phyloP scores from a whole-genome alignment of 2,329 filamentous ascomycete genomes.

The Ambrosiella beaveri region DNA sequence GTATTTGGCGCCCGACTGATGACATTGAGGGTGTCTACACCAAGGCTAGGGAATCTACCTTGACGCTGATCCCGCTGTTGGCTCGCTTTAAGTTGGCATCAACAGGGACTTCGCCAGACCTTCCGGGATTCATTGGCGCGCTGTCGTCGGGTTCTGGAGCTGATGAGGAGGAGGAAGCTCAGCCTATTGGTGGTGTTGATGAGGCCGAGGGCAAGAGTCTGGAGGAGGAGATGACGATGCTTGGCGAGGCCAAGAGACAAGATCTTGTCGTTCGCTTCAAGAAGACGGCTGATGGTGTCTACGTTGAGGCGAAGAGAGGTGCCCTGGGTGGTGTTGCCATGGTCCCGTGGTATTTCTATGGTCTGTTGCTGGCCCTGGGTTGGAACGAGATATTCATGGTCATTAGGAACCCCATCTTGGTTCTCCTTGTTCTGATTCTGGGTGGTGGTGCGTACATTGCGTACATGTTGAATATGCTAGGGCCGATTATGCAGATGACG shows the following conservation, averaged over 20 bases:
- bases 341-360: constrained; percentile 89
- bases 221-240: constrained; percentile 91
- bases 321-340: constrained; percentile 91
- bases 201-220: constrained; percentile 87
- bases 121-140: constrained; percentile 66
- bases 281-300: constrained; percentile 94
- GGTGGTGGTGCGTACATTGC: constrained; percentile 70
- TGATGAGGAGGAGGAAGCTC: constrained; percentile 82
- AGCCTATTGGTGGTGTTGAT: constrained; percentile 82
- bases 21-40: constrained; percentile 96
- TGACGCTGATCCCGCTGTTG: constrained; percentile 77
- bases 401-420: constrained; percentile 81
- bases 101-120: constrained; percentile 61
- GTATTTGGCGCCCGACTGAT: constrained; percentile 91
- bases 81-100: constrained; percentile 64
- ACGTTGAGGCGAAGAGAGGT: constrained; percentile 92
- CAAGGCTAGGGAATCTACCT: constrained; percentile 75
- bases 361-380: constrained; percentile 70
- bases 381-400: constrained; percentile 98
- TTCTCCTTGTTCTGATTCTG: constrained; percentile 67
- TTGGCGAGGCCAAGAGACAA: constrained; percentile 76
- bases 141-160: constrained; percentile 61
- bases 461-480: constrained; percentile 86
- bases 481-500: constrained; percentile 87
- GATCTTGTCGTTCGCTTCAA: constrained; percentile 91